Conservation (phyloP, 176 grass and related monocot genomes). For the Ensete ventricosum region DNA sequence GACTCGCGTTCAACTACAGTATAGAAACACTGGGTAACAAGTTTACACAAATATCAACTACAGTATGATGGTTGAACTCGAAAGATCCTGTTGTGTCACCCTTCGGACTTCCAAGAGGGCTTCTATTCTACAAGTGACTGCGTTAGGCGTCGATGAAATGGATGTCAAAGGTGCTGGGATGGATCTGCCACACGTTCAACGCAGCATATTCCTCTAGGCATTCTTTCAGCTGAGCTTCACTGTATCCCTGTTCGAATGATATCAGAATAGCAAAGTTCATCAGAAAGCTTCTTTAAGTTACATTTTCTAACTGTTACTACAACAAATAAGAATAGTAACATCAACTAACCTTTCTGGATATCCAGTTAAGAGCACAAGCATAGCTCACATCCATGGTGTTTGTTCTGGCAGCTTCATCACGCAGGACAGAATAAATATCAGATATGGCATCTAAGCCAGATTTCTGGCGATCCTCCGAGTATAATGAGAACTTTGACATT, state of each 20-base stretch:
- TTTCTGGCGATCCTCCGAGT: slow-evolving; percentile 80
- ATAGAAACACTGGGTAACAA: too few species aligned
- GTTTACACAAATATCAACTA: too few species aligned
- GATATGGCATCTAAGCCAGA: slow-evolving; percentile 95
- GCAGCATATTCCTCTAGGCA: slow-evolving; percentile 97
- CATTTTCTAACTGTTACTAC: too few species aligned
- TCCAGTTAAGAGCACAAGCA: slow-evolving; percentile 92
- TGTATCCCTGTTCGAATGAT: slow-evolving; percentile 50
- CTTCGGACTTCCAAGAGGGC: too few species aligned
- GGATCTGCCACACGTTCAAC: slow-evolving; percentile 97
- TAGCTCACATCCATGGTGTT: slow-evolving; percentile 87
- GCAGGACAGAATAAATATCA: slow-evolving; percentile 92
- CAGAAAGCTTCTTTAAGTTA: not conserved
- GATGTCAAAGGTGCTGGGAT: slow-evolving; percentile 86
- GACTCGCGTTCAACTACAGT: too few species aligned
- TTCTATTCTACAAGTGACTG: not conserved
- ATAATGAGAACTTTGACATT: slow-evolving; percentile 94
- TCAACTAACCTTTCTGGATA: slow-evolving; percentile 80
- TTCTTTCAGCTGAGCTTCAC: slow-evolving; percentile 92
- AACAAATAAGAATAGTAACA: not conserved
- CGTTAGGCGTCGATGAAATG: slow-evolving; percentile 84
- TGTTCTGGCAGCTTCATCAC: slow-evolving; percentile 82
- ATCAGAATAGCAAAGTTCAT: not conserved
- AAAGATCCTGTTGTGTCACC: too few species aligned
- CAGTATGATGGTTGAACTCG: too few species aligned